Base-by-base conservation (phyloP, 2,329 filamentous ascomycete species). In the Pochonia chlamydosporia region DNA sequence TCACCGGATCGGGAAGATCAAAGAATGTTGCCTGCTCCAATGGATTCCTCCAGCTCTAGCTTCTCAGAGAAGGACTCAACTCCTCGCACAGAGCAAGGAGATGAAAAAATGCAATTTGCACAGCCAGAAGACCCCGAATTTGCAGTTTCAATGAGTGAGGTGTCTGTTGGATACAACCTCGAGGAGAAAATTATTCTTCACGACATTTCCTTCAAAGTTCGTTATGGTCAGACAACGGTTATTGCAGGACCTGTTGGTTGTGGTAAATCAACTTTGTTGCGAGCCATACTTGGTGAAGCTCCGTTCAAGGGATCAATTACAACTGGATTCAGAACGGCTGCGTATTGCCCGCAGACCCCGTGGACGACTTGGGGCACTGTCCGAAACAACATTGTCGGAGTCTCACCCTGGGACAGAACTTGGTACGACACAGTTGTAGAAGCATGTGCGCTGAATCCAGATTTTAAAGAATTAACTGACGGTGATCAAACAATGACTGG, bases 271-370 rank as follows among this genome's bases (percentile, higher is more conserved):
- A 57, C 54, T 1, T 37, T 59, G 13, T 37, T 55, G 16, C 52
- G 52, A 28, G 43, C 52, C 14, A 31, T 59, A 4, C 43, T 59
- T 0, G 52, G 52, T 20, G 56, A 59, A 42, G 47, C 55, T 14
- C 53, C 52, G 5, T 30, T 52, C 14, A 48, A 40, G 2, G 53
- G 56, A 10, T 40, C 43, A 6, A 20, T 55, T 4, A 14, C 47
- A 1, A 48, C 45, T 5, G 44, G 35, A 5, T 55, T 53, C n/a
- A 21, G 42, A 14, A 49, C 40, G 18, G 50, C 53, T 1, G 54
- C 57, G 10, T 59, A 58, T 28, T 60, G 57, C 26, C 50, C 54
- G 1, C 57, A 60, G 36, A 52, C 52, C 2, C 52, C 56, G 1
- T 60, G 55, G 55, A 50, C 57, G 2, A 50, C 48, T 1, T 54